Evolutionary conservation across 2,329 filamentous ascomycete species (phyloP), one percentile per base, ranked within the genome.

Genomic region (Mycosphaerelloides madeirae): DNA sequence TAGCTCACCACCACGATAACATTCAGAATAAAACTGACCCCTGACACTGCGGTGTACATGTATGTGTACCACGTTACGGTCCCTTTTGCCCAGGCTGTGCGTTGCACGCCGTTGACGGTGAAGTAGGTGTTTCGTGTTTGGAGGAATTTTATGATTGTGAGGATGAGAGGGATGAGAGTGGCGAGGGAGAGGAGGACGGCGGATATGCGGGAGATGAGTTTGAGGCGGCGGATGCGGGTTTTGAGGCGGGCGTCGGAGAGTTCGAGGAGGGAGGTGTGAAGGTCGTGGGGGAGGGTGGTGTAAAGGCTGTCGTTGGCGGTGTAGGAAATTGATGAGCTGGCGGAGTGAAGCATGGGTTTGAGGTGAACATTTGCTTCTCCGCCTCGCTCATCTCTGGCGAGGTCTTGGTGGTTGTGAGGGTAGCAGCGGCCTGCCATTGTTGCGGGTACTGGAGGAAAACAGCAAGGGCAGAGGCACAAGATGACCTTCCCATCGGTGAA

Each of bases 61-160:
- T 61, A 68, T 3, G 66, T 69, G n/a, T 68, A 68, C 65, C 66
- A 69, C 3, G 54, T 49, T 31, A 64, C 65, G 20, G 65, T 56
- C 41, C 65, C 52, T 6, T 60, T 52, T 2, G 64, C 59, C 68
- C 68, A 71, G 1, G 68, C 62, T 13, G 62, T 70, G 36, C 68
- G 65, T 14, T 41, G 8, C 18, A 38, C 36, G 20, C 58, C 58
- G 19, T 54, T 37, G 6, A 58, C 46, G 12, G 44, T 50, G 40
- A 46, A 53, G 4, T 58, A 61, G 14, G 53, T 50, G 46, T 64
- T 40, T 33, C 56, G 49, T 3, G 68, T 71, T 6, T 47, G 48
- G 15, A 68, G 54, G 53, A 64, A 71, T 47, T 68, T 70, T 40
- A 58, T 42, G 6, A 70, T 51, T 0, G 68, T 69, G 29, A 68